Percentiles rank a stretch among this genome's conserved stretches.
These are phyloP conservation scores for Chrysoporthe deuterocubensis DNA, from an alignment of 2,329 filamentous ascomycete genomes.

Conservation along the genomic window DNA sequence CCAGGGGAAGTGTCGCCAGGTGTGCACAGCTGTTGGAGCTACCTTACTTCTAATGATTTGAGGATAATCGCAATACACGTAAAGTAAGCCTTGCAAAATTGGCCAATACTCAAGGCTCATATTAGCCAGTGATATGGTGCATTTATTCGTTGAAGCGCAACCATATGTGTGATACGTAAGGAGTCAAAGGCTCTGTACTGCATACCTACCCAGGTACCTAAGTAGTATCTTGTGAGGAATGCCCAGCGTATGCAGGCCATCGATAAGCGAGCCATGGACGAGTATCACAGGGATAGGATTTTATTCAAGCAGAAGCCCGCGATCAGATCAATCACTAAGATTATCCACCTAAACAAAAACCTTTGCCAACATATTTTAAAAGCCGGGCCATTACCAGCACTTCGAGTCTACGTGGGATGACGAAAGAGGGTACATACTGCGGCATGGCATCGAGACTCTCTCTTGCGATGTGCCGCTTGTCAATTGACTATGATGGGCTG, in stretches of 20 bases:
- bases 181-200: no score
- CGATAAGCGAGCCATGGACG: slow-evolving; percentile 40
- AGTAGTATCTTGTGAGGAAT: slow-evolving; percentile 39
- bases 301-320: slow-evolving; percentile 36
- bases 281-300: slow-evolving; percentile 38
- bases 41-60: no score
- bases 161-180: no score
- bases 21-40: slow-evolving; percentile 26
- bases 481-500: slow-evolving; percentile 30
- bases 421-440: slow-evolving; percentile 32
- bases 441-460: neutral
- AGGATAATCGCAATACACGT: no score
- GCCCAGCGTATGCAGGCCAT: slow-evolving; percentile 38
- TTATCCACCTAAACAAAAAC: slow-evolving; percentile 45
- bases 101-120: no score
- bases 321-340: slow-evolving; percentile 43
- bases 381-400: slow-evolving; percentile 36
- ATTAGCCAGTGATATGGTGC: no score
- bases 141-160: no score
- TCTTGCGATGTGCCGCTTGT: slow-evolving; percentile 16
- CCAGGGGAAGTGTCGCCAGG: slow-evolving; percentile 53
- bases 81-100: no score
- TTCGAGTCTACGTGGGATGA: slow-evolving; percentile 30
- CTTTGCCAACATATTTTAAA: slow-evolving; percentile 38
- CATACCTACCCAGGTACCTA: no score